Conservation (phyloP, 192 early-diverging fungal species). For the Backusella parvicylindrica region DNA sequence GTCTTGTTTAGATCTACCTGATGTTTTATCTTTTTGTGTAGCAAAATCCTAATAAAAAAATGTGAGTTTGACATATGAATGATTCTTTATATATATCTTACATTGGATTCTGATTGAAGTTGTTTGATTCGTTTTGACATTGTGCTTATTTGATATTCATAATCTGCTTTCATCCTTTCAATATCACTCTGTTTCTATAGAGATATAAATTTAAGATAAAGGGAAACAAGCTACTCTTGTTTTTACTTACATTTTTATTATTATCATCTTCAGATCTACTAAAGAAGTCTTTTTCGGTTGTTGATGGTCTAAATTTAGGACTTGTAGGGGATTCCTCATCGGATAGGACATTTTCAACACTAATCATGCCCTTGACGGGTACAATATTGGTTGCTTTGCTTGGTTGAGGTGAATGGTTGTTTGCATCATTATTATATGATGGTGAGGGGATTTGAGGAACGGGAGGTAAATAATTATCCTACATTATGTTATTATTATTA, state of each 20-base stretch:
- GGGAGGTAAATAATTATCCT: constrained; percentile 5
- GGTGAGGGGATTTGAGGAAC: constrained; percentile 17
- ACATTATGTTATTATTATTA: neutral
- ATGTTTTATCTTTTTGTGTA: neutral
- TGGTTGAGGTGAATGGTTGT: constrained; percentile 9
- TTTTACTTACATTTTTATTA: neutral
- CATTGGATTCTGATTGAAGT: constrained; percentile 44
- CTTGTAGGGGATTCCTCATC: neutral
- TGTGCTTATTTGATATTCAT: constrained; percentile 56
- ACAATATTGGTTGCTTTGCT: constrained; percentile 24
- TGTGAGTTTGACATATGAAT: neutral
- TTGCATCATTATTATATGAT: neutral
- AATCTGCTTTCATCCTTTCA: constrained; percentile 42
- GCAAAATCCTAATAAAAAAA: neutral
- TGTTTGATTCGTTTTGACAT: constrained; percentile 66
- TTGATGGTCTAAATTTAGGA: neutral
- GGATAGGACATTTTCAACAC: constrained; percentile 1
- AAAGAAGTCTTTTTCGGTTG: neutral
- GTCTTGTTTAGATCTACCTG: constrained; percentile 2
- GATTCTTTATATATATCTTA: neutral
- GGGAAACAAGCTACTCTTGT: neutral
- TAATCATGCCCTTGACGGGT: constrained; percentile 22
- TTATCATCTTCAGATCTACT: neutral
- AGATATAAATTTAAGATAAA: neutral
- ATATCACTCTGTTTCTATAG: constrained; percentile 2